Conservation (phyloP, 2,329 filamentous ascomycete genomes). For the Huntiella moniliformis region DNA sequence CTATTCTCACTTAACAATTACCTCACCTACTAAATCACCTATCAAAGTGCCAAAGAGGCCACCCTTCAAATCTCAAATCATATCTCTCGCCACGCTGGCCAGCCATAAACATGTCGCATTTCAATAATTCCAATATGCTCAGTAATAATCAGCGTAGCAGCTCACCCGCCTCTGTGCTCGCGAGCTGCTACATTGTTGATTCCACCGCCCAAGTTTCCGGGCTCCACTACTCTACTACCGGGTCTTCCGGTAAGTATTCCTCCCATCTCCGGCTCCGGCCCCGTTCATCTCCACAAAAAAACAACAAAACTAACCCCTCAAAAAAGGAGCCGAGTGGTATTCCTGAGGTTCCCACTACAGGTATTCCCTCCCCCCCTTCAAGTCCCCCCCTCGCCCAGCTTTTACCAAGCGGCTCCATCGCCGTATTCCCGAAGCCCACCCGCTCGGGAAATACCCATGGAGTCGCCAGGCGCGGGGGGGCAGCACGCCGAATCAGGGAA, state of each 20-base stretch:
- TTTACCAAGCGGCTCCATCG: no score
- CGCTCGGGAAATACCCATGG: constrained; percentile 12
- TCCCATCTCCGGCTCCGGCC: not conserved
- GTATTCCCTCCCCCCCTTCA: constrained; percentile 66
- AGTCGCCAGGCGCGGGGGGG: constrained; percentile 55
- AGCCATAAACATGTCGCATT: constrained; percentile 39
- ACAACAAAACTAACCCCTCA: constrained; percentile 5
- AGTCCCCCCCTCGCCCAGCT: constrained; percentile 62
- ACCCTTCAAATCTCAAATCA: constrained; percentile 1
- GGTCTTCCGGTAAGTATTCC: constrained; percentile 47
- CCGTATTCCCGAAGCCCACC: no score
- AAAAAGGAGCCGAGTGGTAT: constrained; percentile 69
- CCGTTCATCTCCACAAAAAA: constrained; percentile 1
- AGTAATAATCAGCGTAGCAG: constrained; percentile 63
- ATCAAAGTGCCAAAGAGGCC: constrained; percentile 10
- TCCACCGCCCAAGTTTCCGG: constrained; percentile 53
- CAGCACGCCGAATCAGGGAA: constrained; percentile 90
- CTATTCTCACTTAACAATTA: no score
- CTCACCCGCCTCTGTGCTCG: constrained; percentile 57
- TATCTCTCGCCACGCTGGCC: constrained; percentile 4
- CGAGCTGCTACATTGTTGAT: constrained; percentile 80
- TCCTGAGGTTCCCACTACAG: constrained; percentile 79
- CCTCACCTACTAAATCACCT: no score
- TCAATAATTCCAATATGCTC: constrained; percentile 51
- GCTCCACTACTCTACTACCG: constrained; percentile 91